These are phyloP conservation scores for Pseudisothecium myosuroides DNA, from an alignment of 225 moss, liverwort and hornwort species.

Conservation along the genomic window DNA sequence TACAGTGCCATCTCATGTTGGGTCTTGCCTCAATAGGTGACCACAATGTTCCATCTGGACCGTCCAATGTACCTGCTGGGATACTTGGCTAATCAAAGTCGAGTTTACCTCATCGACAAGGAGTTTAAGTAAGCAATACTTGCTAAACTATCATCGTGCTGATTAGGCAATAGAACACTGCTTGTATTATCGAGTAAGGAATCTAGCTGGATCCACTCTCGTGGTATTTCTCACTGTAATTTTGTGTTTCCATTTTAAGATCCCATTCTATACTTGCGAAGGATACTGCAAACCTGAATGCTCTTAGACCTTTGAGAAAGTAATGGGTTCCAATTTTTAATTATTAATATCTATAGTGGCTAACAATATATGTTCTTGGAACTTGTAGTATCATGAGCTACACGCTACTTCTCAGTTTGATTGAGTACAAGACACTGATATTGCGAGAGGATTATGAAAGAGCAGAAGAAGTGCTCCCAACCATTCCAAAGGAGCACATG, in stretches of 20 bases:
- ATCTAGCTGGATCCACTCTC: neutral
- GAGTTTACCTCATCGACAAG: constrained; percentile 86
- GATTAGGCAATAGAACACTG: neutral
- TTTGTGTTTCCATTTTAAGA: neutral
- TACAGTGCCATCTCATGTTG: neutral
- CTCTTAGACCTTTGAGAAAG: neutral
- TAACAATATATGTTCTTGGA: neutral
- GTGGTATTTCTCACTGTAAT: neutral
- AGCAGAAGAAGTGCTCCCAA: constrained; percentile 80
- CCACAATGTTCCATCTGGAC: constrained; percentile 91
- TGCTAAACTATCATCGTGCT: neutral
- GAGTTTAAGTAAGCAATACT: constrained; percentile 63
- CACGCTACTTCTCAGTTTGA: constrained; percentile 87
- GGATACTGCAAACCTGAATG: neutral
- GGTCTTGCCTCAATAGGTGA: constrained; percentile 30
- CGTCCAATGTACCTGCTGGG: constrained; percentile 91
- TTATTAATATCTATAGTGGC: neutral
- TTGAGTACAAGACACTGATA: constrained; percentile 90
- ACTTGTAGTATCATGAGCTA: constrained; percentile 89
- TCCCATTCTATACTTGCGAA: neutral
- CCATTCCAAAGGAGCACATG: constrained; percentile 79
- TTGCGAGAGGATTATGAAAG: constrained; percentile 72
- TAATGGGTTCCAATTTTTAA: neutral
- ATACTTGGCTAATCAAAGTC: constrained; percentile 79
- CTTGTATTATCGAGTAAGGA: neutral